Conservation (phyloP, 169 alveolate species). For the Besnoitia besnoiti region DNA sequence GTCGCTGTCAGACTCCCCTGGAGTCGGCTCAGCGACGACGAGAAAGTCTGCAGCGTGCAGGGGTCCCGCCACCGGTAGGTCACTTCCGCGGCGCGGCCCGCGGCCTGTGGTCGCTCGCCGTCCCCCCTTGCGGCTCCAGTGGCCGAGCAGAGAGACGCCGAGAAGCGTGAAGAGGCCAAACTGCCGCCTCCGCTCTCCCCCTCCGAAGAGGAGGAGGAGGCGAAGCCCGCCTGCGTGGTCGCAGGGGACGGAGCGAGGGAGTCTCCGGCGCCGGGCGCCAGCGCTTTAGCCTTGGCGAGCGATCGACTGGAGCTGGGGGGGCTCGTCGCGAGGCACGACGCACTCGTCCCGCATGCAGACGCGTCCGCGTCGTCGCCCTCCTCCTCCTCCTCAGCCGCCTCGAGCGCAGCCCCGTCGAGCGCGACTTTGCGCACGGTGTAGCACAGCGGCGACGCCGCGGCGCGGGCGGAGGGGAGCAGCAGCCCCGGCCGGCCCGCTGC, state of each 20-base stretch:
- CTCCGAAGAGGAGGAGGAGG: too few relatives aligned
- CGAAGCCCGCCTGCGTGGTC: neutral
- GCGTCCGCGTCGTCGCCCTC: too few relatives aligned
- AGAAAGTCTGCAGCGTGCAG: neutral
- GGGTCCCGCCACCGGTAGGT: slow-evolving; percentile 23
- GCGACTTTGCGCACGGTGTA: neutral
- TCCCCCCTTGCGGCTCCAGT: neutral
- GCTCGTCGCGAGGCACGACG: neutral
- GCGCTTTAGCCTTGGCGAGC: too few relatives aligned
- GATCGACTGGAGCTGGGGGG: neutral
- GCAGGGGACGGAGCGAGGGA: neutral
- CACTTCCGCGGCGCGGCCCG: neutral
- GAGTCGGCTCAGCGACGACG: neutral
- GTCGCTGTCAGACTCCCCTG: slow-evolving; percentile 28
- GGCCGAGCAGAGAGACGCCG: too few relatives aligned
- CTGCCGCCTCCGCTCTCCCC: too few relatives aligned
- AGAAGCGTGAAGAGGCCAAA: too few relatives aligned
- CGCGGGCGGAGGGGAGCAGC: neutral
- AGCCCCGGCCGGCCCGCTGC: neutral
- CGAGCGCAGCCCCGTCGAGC: neutral
- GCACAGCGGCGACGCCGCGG: neutral
- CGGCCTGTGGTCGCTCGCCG: neutral
- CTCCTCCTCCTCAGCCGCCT: neutral
- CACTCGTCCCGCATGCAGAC: neutral
- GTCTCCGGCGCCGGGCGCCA: too few relatives aligned